Evolutionary conservation across 768 basidiomycete genomes (phyloP).

Genomic region (Boletus sp.): DNA sequence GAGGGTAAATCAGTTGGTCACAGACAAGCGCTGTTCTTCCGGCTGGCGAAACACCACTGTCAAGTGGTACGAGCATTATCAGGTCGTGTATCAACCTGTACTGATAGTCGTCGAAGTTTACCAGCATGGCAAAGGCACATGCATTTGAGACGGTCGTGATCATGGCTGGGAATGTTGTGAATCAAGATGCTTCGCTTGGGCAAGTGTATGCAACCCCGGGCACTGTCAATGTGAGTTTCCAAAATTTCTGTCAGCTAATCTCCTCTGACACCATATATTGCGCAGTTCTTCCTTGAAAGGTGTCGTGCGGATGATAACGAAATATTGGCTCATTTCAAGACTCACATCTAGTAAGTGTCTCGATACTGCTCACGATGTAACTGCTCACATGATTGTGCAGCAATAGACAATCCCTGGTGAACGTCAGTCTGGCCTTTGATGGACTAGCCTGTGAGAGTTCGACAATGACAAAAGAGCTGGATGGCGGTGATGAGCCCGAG

Average conservation of each 20-base stretch:
- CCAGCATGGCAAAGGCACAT: not conserved
- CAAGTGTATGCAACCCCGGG: not conserved
- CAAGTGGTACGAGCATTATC: not conserved
- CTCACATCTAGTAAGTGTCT: no score
- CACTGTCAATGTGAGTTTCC: not conserved
- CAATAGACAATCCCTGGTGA: not conserved
- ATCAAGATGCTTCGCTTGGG: not conserved
- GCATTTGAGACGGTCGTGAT: not conserved
- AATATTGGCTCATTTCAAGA: no score
- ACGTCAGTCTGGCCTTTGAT: no score
- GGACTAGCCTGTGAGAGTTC: not conserved
- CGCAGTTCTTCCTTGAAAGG: no score
- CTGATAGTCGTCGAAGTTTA: not conserved
- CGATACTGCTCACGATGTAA: not conserved
- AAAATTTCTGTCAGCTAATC: not conserved
- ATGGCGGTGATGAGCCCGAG: not conserved
- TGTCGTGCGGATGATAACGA: no score
- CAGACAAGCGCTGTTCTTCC: not conserved
- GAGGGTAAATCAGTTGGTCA: not conserved
- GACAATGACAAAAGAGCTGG: not conserved
- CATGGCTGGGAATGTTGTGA: not conserved
- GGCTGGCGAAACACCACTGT: not conserved
- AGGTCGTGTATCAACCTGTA: no score
- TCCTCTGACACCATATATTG: no score
- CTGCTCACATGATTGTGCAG: not conserved